Percentiles rank a stretch among this genome's conserved stretches.
These are phyloP conservation scores for Prosopis cineraria DNA, from an alignment of 306 rosid species.

Conservation along the genomic window DNA sequence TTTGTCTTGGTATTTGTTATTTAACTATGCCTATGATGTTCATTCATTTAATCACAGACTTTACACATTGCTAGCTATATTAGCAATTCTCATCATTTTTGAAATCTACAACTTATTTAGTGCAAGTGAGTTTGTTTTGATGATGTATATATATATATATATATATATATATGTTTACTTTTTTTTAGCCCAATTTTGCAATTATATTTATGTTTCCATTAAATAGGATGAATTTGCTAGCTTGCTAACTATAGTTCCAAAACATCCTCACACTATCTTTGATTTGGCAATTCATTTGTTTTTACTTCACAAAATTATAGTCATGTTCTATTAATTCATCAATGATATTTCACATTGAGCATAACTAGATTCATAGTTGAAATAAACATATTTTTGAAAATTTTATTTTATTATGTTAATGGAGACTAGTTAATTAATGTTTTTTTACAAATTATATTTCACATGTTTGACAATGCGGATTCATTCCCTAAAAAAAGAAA, in stretches of 20 bases:
- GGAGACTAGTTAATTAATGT: no score
- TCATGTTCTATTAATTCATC: no score
- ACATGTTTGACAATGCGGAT: no score
- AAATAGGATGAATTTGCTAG: conserved; percentile 88
- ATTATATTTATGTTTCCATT: conserved; percentile 27
- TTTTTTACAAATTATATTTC: no score
- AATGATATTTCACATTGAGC: no score
- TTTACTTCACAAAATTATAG: conserved; percentile 26
- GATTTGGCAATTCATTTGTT: conserved; percentile 72
- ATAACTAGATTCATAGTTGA: no score
- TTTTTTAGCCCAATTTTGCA: neutral
- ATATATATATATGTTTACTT: no score
- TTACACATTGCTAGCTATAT: conserved; percentile 7
- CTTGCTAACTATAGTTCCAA: conserved; percentile 86
- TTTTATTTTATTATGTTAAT: no score
- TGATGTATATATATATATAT: no score
- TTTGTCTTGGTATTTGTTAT: neutral
- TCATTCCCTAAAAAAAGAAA: no score
- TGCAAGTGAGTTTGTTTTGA: neutral
- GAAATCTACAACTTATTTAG: neutral
- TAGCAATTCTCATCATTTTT: neutral
- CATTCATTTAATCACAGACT: neutral
- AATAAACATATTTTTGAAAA: no score
- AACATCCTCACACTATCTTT: conserved; percentile 87
- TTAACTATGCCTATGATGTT: neutral